Conservation (phyloP, 495 filamentous ascomycete species). For the Terfezia boudieri region DNA sequence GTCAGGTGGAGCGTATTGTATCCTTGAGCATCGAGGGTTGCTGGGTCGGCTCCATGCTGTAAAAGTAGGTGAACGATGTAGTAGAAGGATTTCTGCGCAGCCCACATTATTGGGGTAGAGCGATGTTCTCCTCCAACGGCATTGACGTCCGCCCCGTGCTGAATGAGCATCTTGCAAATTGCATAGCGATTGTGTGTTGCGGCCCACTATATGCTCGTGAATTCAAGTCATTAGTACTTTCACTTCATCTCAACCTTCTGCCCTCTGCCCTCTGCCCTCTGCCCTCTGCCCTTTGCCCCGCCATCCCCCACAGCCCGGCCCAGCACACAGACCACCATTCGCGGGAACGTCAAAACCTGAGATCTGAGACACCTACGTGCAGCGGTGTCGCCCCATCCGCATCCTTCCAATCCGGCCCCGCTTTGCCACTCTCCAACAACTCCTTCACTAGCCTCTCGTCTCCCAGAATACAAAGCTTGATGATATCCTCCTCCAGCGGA, state of each 20-base stretch:
- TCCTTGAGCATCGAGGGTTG: slow-evolving; percentile 73
- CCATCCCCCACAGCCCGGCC: background rate
- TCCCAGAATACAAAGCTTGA: slow-evolving; percentile 80
- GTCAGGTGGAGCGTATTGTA: slow-evolving; percentile 94
- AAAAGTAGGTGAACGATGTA: slow-evolving; percentile 53
- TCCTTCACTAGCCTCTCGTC: slow-evolving; percentile 72
- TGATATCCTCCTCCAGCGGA: slow-evolving; percentile 47
- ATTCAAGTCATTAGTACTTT: slow-evolving; percentile 13
- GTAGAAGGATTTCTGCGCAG: slow-evolving; percentile 65
- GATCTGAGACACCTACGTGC: slow-evolving; percentile 40
- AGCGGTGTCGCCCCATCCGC: slow-evolving; percentile 84
- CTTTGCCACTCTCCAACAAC: slow-evolving; percentile 62
- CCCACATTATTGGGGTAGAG: slow-evolving; percentile 90
- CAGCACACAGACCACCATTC: background rate
- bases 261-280: background rate
- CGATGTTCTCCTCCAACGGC: slow-evolving; percentile 83
- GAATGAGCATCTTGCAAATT: slow-evolving; percentile 83
- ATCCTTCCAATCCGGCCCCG: slow-evolving; percentile 57
- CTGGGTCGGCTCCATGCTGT: slow-evolving; percentile 68
- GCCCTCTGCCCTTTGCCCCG: background rate
- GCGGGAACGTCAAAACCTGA: slow-evolving; percentile 3
- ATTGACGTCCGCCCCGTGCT: slow-evolving; percentile 77
- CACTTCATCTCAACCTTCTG: background rate
- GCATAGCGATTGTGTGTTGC: slow-evolving; percentile 98
- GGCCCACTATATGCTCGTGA: slow-evolving; percentile 51